Conservation (phyloP, 768 basidiomycete species). For the Mycena maculata region DNA sequence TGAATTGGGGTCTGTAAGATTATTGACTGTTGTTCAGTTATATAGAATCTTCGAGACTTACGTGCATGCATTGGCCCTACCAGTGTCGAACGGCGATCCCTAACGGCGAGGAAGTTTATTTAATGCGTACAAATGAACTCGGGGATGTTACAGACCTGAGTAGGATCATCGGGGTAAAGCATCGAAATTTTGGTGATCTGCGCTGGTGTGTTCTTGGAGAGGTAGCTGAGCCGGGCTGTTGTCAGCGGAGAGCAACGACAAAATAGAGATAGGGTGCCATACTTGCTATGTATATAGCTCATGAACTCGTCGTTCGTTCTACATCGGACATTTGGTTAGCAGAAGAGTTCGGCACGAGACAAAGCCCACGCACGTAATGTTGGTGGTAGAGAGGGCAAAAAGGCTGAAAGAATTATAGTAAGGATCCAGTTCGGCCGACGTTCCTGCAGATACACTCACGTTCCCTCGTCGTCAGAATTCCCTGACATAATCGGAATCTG, state of each 20-base stretch:
- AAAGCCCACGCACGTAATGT: conserved; percentile 12
- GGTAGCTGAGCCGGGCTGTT: background rate
- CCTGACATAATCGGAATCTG: conserved; percentile 24
- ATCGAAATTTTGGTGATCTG: conserved; percentile 8
- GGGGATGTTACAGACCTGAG: conserved; percentile 6
- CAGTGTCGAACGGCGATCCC: conserved; percentile 31
- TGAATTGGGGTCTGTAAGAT: conserved; percentile 24
- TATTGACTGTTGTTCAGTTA: background rate
- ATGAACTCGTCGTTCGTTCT: conserved; percentile 33
- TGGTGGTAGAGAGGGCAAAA: conserved; percentile 14
- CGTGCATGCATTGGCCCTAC: conserved; percentile 18
- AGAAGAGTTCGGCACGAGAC: background rate
- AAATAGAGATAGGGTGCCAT: background rate
- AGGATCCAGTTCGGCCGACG: background rate
- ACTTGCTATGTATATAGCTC: conserved; percentile 22
- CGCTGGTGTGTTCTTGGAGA: conserved; percentile 2
- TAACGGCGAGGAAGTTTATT: background rate
- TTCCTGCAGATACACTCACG: conserved; percentile 1
- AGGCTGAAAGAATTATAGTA: background rate
- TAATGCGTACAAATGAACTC: background rate
- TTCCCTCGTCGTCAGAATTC: conserved; percentile 22
- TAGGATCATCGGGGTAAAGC: conserved; percentile 26
- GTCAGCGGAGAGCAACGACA: background rate
- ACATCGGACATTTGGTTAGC: no score
- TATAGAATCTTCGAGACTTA: background rate